Evolutionary conservation across 805 yeast species (phyloP), one percentile per base, ranked within the genome.

Genomic region (Candida caryicola): DNA sequence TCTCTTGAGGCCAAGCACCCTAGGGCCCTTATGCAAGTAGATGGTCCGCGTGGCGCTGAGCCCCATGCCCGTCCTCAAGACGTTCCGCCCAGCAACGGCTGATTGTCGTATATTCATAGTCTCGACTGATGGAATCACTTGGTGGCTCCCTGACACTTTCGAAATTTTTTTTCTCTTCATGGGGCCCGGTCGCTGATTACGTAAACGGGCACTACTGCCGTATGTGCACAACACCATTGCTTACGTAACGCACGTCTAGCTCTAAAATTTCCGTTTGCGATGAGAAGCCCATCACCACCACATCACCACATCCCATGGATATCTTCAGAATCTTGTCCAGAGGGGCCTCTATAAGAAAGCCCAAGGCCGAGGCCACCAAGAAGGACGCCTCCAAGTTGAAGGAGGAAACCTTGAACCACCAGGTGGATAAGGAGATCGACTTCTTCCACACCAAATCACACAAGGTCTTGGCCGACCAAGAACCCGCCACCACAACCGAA

Each of bases 241-340:
- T 33, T 41, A 41, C 33, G 39, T 37, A 30, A 41, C 10, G 33
- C 23, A 17, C 23, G 25, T 21, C 25, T 17, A 12, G 15, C n/a
- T n/a, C n/a, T n/a, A 31, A 14, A 23, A 23, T n/a, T n/a, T n/a
- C n/a, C 6, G 23, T 15, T 32, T 13, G 41, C 41, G 44, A 42
- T 33, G 39, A 17, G 23, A 30, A 30, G 17, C 5, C 23, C 41
- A 33, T 33, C 32, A 15, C 6, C 33, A 23, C 12, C 15, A 12
- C 18, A 13, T 16, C 13, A 15, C 14, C 23, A n/a, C 26, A 19
- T 21, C 15, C 25, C 19, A 89, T 89, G 96, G 99, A 91, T 66
- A 83, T 91, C 43, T 93, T 91, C 60, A 73, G 86, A 52, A 81
- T 93, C 2, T 73, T 91, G 26, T 71, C 89, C 0, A 71, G 97